These are phyloP conservation scores for Phyllosticta capitalensis DNA, from an alignment of 2,329 filamentous ascomycete species.

Conservation along the genomic window DNA sequence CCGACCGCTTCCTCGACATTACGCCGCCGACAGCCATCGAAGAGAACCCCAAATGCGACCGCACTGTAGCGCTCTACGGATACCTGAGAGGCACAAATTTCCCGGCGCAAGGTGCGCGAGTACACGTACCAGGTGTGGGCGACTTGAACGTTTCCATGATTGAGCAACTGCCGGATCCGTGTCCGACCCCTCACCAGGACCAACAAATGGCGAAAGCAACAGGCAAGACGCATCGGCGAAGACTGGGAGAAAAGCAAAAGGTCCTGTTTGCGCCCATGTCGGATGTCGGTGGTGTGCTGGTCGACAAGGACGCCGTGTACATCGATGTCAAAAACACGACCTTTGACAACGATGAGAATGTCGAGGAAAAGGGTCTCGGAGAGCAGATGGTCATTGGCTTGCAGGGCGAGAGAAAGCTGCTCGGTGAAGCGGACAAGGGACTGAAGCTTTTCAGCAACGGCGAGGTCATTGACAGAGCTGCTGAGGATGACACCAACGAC, in stretches of 20 bases:
- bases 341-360: slow-evolving; percentile 55
- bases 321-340: slow-evolving; percentile 63
- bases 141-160: slow-evolving; percentile 77
- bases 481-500: slow-evolving; percentile 48
- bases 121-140: slow-evolving; percentile 87
- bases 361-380: slow-evolving; percentile 72
- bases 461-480: slow-evolving; percentile 51
- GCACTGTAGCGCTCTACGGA: slow-evolving; percentile 82
- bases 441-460: slow-evolving; percentile 80
- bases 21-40: slow-evolving; percentile 90
- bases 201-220: slow-evolving; percentile 75
- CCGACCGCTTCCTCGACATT: slow-evolving; percentile 90
- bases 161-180: slow-evolving; percentile 85
- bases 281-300: slow-evolving; percentile 88
- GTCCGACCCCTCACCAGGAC: slow-evolving; percentile 85
- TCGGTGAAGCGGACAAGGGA: slow-evolving; percentile 74
- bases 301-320: slow-evolving; percentile 95
- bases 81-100: slow-evolving; percentile 96
- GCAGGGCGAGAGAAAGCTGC: slow-evolving; percentile 69
- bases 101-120: slow-evolving; percentile 68
- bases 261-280: slow-evolving; percentile 96
- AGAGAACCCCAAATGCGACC: slow-evolving; percentile 78
- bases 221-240: slow-evolving; percentile 69
- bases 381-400: slow-evolving; percentile 90
- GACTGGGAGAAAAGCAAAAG: slow-evolving; percentile 94